A percentile compares a stretch with the other conserved stretches of the same genome.
phyloP scores from a whole-genome alignment of 441 rosid genomes.

The Gossypium laxum region DNA sequence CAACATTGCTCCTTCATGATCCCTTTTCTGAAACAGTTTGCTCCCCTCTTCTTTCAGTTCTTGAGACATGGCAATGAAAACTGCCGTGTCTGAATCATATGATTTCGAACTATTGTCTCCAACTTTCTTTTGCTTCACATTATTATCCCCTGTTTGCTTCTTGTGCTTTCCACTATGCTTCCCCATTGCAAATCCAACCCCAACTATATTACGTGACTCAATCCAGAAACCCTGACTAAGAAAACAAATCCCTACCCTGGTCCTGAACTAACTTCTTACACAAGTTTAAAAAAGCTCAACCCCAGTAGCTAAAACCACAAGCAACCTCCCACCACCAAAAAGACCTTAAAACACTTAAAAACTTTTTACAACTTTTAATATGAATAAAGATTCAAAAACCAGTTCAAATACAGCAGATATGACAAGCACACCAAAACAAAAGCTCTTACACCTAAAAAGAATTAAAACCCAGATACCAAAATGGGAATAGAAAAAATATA shows the following conservation, averaged over 20 bases:
- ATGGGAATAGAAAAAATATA: neutral
- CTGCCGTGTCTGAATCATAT: conserved; percentile 31
- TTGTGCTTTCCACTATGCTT: conserved; percentile 37
- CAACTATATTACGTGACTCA: neutral
- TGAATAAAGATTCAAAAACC: conserved; percentile 10
- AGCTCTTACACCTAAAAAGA: conserved; percentile 9
- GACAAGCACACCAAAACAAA: conserved; percentile 15
- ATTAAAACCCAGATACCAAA: conserved; percentile 14
- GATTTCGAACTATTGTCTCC: conserved; percentile 17
- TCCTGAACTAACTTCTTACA: conserved; percentile 4
- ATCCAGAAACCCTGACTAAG: conserved; percentile 11
- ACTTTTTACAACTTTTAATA: conserved; percentile 1
- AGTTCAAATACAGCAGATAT: conserved; percentile 10
- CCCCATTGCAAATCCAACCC: conserved; percentile 30
- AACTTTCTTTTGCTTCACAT: conserved; percentile 27
- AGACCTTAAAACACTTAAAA: conserved; percentile 6
- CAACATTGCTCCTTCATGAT: conserved; percentile 43
- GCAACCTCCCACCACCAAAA: neutral
- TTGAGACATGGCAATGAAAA: conserved; percentile 39
- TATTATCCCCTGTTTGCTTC: conserved; percentile 24
- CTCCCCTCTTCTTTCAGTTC: conserved; percentile 54
- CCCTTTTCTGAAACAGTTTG: conserved; percentile 52
- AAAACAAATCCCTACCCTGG: conserved; percentile 3
- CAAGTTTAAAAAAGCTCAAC: conserved; percentile 15
- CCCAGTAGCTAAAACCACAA: conserved; percentile 9